These are phyloP conservation scores for Phytophthora pinifolia DNA, from an alignment of 352 stramenopile species.

Conservation along the genomic window DNA sequence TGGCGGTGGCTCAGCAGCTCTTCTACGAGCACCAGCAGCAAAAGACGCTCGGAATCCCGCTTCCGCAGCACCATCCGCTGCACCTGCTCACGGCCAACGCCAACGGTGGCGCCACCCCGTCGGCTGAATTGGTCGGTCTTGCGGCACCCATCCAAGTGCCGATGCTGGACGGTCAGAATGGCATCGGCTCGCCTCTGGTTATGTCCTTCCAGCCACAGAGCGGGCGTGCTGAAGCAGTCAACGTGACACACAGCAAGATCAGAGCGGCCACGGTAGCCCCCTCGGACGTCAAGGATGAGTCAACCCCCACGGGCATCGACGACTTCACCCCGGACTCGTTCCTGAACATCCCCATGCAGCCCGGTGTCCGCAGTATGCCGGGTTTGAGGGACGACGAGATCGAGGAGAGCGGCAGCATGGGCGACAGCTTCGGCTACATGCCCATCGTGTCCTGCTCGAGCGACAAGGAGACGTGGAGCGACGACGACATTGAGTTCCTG, in stretches of 20 bases:
- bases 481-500: conserved; percentile 83
- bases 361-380: conserved; percentile 6
- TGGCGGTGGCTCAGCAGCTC: conserved; percentile 77
- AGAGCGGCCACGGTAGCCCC: background rate
- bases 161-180: conserved; percentile 11
- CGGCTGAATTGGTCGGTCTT: conserved; percentile 18
- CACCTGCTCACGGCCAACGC: conserved; percentile 22
- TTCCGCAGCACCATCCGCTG: conserved; percentile 37
- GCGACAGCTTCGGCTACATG: conserved; percentile 41
- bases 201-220: conserved; percentile 24
- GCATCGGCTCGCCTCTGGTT: conserved; percentile 10
- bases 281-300: conserved; percentile 20
- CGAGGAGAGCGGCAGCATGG: conserved; percentile 34
- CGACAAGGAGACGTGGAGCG: conserved; percentile 70
- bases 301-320: conserved; percentile 58
- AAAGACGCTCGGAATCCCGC: conserved; percentile 52
- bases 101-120: background rate
- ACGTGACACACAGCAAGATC: conserved; percentile 1
- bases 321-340: conserved; percentile 63
- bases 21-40: conserved; percentile 83
- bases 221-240: background rate
- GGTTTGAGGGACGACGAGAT: conserved; percentile 19
- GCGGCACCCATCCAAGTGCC: conserved; percentile 51
- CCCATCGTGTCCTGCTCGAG: conserved; percentile 47
- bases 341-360: conserved; percentile 34